Evolutionary conservation across 768 basidiomycete genomes (phyloP), one percentile per base, ranked within the genome.

Genomic region (Gymnopilus junonius): DNA sequence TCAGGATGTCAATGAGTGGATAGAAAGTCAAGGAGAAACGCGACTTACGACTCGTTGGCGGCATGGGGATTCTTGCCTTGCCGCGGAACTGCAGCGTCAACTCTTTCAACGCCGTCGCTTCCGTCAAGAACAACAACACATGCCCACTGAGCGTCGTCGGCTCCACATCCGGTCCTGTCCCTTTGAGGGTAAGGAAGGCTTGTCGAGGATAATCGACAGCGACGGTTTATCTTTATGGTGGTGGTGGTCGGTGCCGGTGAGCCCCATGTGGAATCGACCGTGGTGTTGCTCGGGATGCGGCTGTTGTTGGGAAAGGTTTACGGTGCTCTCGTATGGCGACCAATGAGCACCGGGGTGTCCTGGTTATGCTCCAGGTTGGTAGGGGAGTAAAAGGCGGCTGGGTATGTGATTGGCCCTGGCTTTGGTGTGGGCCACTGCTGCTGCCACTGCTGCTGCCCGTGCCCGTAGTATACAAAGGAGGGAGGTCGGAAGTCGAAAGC

Each of bases 61-160:
- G 75, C 17, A 82, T 78, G 5, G 92, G 92, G 0, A 95, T 77
- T 62, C 84, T 86, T 4, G 89, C 91, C 76, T 94, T 95, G 21
- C 95, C 95, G 64, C 86, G 81, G 72, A 97, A 92, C 64, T 90
- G 87, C 59, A 98, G 87, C 3, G 86, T 93, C 61, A 94, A 87
- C 75, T 94, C 90, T 71, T 89, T 92, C 75, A 93, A 86, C 58
- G 93, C 87, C 0, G 92, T 95, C 20, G 91, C 81, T 77, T 98
- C 94, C 2, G 83, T 80, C 43, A 99, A 85, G 74, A 89, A 83
- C 66, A 99, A 82, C 8, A 88, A 84, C 69, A 99, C 86, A 71
- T 89, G 84, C 4, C 97, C 97, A 45, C 88, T 88, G 65, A 98
- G 87, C 15, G 87, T 78, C 8, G 88, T 87, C 8, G 95, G 90